Evolutionary conservation across 140 eudicot species (phyloP).

Genomic region (Stevia rebaudiana): DNA sequence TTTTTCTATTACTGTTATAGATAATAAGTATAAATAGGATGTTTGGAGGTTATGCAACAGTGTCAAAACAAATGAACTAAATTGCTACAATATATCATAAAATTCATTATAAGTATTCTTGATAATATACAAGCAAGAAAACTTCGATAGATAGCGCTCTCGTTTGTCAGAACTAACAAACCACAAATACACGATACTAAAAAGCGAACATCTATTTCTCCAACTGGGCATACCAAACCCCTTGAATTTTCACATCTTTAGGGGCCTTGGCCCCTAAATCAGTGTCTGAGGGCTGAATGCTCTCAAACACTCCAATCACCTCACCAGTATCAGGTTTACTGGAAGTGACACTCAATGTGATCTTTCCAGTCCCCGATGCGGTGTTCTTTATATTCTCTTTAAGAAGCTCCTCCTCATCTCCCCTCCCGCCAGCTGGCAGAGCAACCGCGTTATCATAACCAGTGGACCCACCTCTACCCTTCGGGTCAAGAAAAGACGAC

Average conservation of each 20-base stretch:
- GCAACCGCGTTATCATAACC: constrained; percentile 99
- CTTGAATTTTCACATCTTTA: constrained; percentile 92
- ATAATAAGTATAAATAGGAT: no score
- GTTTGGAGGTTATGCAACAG: no score
- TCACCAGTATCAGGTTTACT: constrained; percentile 92
- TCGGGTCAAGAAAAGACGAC: constrained; percentile 93
- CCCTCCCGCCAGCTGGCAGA: constrained; percentile 97
- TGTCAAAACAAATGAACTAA: no score
- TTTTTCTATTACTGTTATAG: no score
- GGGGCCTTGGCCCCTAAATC: constrained; percentile 90
- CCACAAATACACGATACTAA: constrained; percentile 4
- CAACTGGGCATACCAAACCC: constrained; percentile 90
- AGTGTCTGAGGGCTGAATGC: constrained; percentile 93
- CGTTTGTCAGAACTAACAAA: constrained; percentile 21
- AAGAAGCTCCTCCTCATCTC: constrained; percentile 85
- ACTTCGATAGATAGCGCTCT: constrained; percentile 27
- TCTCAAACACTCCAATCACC: constrained; percentile 88
- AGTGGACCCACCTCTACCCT: constrained; percentile 97
- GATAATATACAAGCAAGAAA: constrained; percentile 54
- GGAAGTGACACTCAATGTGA: constrained; percentile 67
- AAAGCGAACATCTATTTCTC: constrained; percentile 32
- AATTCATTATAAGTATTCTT: constrained; percentile 22
- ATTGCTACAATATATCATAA: constrained; percentile 18
- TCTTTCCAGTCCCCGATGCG: constrained; percentile 62
- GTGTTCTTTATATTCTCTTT: constrained; percentile 79